Base-by-base conservation (phyloP, 148 eudicot genomes). In the Drosera capensis region DNA sequence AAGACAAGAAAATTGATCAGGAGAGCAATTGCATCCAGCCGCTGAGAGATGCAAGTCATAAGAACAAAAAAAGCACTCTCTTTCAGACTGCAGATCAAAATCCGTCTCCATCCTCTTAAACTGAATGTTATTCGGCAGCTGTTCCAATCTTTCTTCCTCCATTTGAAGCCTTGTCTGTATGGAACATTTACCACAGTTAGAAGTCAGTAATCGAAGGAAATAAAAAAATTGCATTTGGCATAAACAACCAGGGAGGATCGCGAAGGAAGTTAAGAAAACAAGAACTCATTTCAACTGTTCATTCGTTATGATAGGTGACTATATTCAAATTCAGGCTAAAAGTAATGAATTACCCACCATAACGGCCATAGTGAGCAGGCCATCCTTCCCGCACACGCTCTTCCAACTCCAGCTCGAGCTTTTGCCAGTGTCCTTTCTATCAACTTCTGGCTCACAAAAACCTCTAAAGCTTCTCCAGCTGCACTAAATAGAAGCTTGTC, bases 401-500 rank as follows among this genome's bases (percentile, higher is more conserved):
- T 44, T 64, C 84, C 84, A 73, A 21, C 49, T 57, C 56, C 64
- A 57, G 38, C 50, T n/a, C n/a, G n/a, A n/a, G n/a, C n/a, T n/a
- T n/a, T n/a, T 67, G 38, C 55, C 48, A 2, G 57, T 70, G 38
- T 62, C 59, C 25, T 48, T 50, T 49, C 67, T 65, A 11, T 52
- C 56, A 48, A 44, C 23, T 22, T 43, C 52, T 11, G 61, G 53
- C 38, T 77, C 68, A 62, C 64, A 64, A 12, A 78, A 62, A 28
- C 67, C 71, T 15, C 16, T 48, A 19, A 71, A 36, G 85, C 85
- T 47, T 67, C 65, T 30, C 42, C 37, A 1, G 80, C 80, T 25
- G 80, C 71, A 23, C 63, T 67, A 36, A 78, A 42, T 40, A 73
- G 71, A 74, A 78, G 55, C 53, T 78, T 73, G 40, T 78, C 85